Base-by-base conservation (phyloP, 176 grass and related monocot genomes). In the Zoysia pacifica region DNA sequence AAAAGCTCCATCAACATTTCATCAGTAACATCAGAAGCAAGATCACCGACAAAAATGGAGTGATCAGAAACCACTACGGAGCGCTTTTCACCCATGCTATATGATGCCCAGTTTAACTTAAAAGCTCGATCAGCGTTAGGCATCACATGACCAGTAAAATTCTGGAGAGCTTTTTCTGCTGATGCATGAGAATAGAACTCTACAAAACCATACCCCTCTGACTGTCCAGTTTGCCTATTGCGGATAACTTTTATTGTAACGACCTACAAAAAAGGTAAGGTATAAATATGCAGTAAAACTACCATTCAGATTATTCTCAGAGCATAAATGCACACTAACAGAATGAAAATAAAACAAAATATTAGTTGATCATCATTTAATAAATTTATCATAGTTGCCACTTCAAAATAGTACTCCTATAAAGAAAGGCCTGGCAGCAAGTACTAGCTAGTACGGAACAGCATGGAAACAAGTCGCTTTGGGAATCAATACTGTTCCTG, bases 91-190 rank as follows among this genome's bases (percentile, higher is more conserved):
- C 85, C 85, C 85, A 91, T 87, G 85, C 85, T 91, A 81, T 84
- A 87, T 14, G 85, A 91, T 81, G 89, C 89, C 89, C 89, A 91
- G 72, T 91, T 91, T 81, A 91, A 87, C 81, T 87, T 91, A 77
- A 91, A 91, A 81, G 85, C 65, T 61, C 85, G 60, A 62, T 91
- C 89, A 38, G 89, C 81, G 67, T 91, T 91, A 49, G 89, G 89
- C 89, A 91, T 91, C 54, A 78, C 67, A 43, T 91, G 89, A 35
- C 89, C 85, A 84, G 61, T 16, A 87, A 91, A 91, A 72, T 73
- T 91, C 73, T 91, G 89, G 69, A 91, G 85, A 41, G 85, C 89
- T 60, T 91, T 91, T 16, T 91, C 89, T 68, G 89, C 89, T 42
- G 89, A 87, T 69, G 67, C 72, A 47, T 87, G 89, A 69, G 85